These are phyloP conservation scores for Selaginella tamariscina DNA, from an alignment of 75 land plant genomes.

Conservation along the genomic window DNA sequence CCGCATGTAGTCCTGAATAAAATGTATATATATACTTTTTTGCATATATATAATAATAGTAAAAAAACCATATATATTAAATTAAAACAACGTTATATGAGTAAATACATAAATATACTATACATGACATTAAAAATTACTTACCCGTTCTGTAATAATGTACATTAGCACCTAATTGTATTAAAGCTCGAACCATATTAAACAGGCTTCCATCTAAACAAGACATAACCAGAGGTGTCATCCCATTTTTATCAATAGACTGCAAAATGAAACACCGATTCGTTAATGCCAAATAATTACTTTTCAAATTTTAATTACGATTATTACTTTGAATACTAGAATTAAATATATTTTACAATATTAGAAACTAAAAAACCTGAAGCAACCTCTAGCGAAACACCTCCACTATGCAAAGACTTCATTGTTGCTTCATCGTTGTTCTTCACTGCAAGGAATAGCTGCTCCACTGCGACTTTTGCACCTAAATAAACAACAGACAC, in stretches of 20 bases:
- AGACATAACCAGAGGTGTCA: neutral
- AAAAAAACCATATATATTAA: too few relatives aligned
- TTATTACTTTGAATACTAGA: neutral
- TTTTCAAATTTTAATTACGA: neutral
- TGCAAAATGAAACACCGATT: neutral
- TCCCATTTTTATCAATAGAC: neutral
- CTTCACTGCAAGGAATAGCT: neutral
- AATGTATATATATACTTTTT: too few relatives aligned
- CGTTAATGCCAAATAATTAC: neutral
- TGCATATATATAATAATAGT: too few relatives aligned
- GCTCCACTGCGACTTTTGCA: too few relatives aligned
- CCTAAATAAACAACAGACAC: too few relatives aligned
- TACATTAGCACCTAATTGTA: neutral
- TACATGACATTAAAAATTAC: neutral
- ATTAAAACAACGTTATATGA: neutral
- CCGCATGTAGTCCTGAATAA: neutral
- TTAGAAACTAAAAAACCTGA: neutral
- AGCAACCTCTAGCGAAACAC: constrained; percentile 6
- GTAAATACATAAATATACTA: neutral
- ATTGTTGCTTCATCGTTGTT: neutral
- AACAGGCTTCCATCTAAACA: neutral
- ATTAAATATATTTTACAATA: neutral
- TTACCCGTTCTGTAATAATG: neutral
- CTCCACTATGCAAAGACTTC: neutral
- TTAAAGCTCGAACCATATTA: neutral